Base-by-base conservation (phyloP, 1,284 basidiomycete genomes). In the Ceratobasidium sp. region DNA sequence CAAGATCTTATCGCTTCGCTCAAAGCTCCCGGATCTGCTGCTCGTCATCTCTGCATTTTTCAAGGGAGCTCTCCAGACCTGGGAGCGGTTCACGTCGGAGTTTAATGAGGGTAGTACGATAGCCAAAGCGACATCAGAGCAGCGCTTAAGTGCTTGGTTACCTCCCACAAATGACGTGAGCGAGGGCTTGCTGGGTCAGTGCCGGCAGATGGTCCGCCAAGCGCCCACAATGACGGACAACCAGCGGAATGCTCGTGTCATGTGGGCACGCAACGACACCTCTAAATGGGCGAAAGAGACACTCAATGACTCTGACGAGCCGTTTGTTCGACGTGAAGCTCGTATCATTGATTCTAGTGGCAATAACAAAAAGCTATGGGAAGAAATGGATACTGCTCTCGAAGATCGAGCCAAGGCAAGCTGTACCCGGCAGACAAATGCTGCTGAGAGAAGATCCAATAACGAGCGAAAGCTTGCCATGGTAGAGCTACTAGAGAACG, bases 131-230 rank as follows among this genome's bases (percentile, higher is more conserved):
- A 67, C 63, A 26, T 23, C 67, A 68, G 75, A 10, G 4, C 60
- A 77, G 46, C 61, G 46, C 28, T 0, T 12, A 6, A 61, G 28
- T 28, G 75, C 63, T n/a, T 77, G n/a, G n/a, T 2, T 71, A 20
- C 60, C 63, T 5, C 23, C 75, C 28, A 67, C 75, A 67, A 77
- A 69, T 26, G 63, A 77, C 26, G 44, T 49, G 15, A 67, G 46
- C 51, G 46, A 77, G 49, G 63, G 75, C 18, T 5, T 20, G 23
- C 44, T 66, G 18, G 60, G 55, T n/a, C 40, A 67, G 46, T 49
- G 64, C n/a, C 64, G 42, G 26, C 64, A 67, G 44, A 67, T 67
- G 42, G 6, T 46, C 23, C 64, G 64, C 26, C 18, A 40, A 10
- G 64, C 64, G 5, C 64, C 64, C 5, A 67, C 33, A 18, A 67